Percentiles rank a stretch among this genome's conserved stretches.
Evolutionary conservation across 805 yeast species (phyloP).

Genomic region (Ogataea polymorpha): DNA sequence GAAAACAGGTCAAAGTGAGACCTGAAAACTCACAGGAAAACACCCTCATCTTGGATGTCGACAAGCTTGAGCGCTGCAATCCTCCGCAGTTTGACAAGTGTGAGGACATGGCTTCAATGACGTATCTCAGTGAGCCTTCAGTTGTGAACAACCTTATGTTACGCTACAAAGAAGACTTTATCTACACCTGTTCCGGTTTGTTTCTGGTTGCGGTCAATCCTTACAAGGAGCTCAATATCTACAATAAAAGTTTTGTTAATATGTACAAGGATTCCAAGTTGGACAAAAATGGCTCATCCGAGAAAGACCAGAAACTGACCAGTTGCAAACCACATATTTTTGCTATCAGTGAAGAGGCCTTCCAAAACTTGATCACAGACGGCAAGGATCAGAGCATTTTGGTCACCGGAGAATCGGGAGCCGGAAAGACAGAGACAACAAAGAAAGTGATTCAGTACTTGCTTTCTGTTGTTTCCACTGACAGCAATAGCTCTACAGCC

Average conservation of each 20-base stretch:
- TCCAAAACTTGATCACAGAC: slow-evolving; percentile 65
- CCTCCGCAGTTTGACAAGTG: slow-evolving; percentile 89
- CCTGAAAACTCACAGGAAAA: slow-evolving; percentile 6
- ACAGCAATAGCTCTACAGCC: slow-evolving; percentile 23
- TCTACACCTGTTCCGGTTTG: slow-evolving; percentile 93
- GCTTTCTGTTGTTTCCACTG: slow-evolving; percentile 60
- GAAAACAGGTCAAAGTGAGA: slow-evolving; percentile 36
- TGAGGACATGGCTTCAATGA: slow-evolving; percentile 92
- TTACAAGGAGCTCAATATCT: slow-evolving; percentile 70
- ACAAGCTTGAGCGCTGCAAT: slow-evolving; percentile 63
- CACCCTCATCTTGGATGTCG: slow-evolving; percentile 38
- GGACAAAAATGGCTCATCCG: slow-evolving; percentile 8
- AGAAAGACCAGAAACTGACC: slow-evolving; percentile 21
- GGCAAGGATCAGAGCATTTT: slow-evolving; percentile 81
- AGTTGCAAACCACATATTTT: slow-evolving; percentile 76
- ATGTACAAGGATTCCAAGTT: slow-evolving; percentile 35
- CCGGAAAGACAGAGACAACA: slow-evolving; percentile 97
- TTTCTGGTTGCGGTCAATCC: slow-evolving; percentile 96
- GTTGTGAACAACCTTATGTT: slow-evolving; percentile 81
- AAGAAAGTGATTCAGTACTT: slow-evolving; percentile 91
- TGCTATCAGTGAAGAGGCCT: slow-evolving; percentile 86
- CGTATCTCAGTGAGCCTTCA: slow-evolving; percentile 91
- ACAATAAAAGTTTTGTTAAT: slow-evolving; percentile 55
- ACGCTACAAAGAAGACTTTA: slow-evolving; percentile 73
- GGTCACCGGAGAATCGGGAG: slow-evolving; percentile 99